Percentiles rank a stretch among this genome's conserved stretches.
phyloP scores from a whole-genome alignment of 2,329 filamentous ascomycete genomes.

The Botrytis medusae region DNA sequence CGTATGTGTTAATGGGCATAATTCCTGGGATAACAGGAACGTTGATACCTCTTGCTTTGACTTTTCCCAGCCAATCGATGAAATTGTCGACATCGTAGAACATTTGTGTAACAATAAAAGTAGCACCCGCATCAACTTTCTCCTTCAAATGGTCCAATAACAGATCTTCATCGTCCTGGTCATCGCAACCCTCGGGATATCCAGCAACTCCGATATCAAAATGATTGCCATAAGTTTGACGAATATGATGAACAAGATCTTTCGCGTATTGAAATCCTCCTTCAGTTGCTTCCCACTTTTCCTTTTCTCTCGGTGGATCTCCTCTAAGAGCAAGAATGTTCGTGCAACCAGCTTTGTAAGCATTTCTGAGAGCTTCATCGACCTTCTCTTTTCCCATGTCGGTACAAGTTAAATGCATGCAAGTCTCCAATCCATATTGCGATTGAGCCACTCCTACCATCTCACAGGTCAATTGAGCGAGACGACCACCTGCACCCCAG shows the following conservation, averaged over 20 bases:
- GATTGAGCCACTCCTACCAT: constrained; percentile 97
- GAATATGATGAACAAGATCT: constrained; percentile 79
- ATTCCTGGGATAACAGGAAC: constrained; percentile 84
- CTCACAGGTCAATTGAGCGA: constrained; percentile 90
- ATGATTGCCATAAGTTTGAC: constrained; percentile 76
- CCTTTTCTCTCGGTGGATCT: constrained; percentile 89
- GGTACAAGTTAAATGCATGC: constrained; percentile 98
- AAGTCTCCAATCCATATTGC: constrained; percentile 93
- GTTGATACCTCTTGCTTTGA: constrained; percentile 79
- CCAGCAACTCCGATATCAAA: constrained; percentile 98
- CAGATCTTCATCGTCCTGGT: constrained; percentile 81
- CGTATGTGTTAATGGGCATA: constrained; percentile 94
- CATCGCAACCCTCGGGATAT: constrained; percentile 93
- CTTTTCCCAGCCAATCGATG: constrained; percentile 82
- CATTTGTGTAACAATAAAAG: constrained; percentile 98
- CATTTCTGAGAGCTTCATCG: constrained; percentile 80
- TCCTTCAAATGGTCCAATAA: constrained; percentile 93
- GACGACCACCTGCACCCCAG: constrained; percentile 91
- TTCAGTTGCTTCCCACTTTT: constrained; percentile 87
- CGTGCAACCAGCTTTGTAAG: constrained; percentile 93
- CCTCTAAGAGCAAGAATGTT: constrained; percentile 94
- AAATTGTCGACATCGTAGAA: constrained; percentile 99
- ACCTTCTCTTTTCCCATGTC: constrained; percentile 95
- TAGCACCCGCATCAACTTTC: constrained; percentile 90
- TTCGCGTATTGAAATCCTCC: constrained; percentile 88